A percentile compares a stretch with the other conserved stretches of the same genome.
Conservation (phyloP, 23 red algal genomes). For the Cyanidioschyzon merolae region DNA sequence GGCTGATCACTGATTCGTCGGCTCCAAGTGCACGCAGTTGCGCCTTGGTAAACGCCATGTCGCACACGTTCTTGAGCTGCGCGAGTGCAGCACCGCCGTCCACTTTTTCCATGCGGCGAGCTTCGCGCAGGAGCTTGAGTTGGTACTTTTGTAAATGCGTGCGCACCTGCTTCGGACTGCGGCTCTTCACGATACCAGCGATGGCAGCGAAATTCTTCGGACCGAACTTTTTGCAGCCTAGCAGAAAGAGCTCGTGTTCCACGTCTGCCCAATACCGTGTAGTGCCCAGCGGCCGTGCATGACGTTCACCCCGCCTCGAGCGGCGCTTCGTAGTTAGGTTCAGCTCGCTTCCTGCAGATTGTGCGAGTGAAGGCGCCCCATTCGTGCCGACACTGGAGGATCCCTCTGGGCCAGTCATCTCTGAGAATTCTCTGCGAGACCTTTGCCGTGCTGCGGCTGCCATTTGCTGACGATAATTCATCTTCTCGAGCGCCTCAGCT, state of each 20-base stretch:
- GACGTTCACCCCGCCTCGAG: not conserved
- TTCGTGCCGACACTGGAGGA: not conserved
- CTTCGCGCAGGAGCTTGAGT: constrained; percentile 55
- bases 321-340: not conserved
- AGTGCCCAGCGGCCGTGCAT: constrained; percentile 11
- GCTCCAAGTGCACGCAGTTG: not conserved
- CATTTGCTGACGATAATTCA: not conserved
- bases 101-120: not conserved
- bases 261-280: constrained; percentile 63
- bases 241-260: constrained; percentile 62
- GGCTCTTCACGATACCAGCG: constrained; percentile 43
- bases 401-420: not conserved
- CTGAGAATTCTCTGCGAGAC: not conserved
- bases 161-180: constrained; percentile 80
- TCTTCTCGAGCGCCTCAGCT: constrained; percentile 2
- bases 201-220: constrained; percentile 78
- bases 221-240: constrained; percentile 52
- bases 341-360: not conserved
- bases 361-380: not conserved
- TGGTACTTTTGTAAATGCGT: constrained; percentile 93
- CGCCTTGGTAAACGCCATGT: not conserved
- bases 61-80: not conserved
- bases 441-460: not conserved
- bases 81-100: constrained; percentile 6
- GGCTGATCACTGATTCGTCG: not conserved